phyloP scores from a whole-genome alignment of 108 stramenopile genomes.

The Conticribra weissflogii region DNA sequence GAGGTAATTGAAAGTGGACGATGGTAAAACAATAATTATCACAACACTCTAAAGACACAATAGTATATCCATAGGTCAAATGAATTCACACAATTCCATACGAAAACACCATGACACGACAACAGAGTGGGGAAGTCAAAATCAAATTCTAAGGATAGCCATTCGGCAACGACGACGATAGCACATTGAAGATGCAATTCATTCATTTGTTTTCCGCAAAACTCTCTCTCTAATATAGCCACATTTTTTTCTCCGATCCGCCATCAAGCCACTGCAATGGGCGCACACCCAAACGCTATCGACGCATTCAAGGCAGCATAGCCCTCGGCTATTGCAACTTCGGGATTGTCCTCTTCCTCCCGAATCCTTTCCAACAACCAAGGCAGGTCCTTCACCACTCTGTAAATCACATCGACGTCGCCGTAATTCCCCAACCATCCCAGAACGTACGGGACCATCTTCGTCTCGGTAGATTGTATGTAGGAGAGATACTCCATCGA shows the following conservation, averaged over 20 bases:
- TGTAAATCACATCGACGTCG: constrained; percentile 22
- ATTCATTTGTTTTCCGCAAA: too few relatives aligned
- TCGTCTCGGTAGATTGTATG: constrained; percentile 30
- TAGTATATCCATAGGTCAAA: too few relatives aligned
- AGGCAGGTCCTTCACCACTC: constrained; percentile 30
- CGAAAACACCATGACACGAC: too few relatives aligned
- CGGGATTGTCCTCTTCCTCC: not conserved
- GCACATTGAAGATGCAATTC: too few relatives aligned
- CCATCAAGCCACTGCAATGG: not conserved
- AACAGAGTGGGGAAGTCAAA: too few relatives aligned
- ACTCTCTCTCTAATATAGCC: too few relatives aligned
- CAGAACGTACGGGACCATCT: constrained; percentile 24
- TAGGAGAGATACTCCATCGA: constrained; percentile 10
- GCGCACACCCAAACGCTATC: not conserved
- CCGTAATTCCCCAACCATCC: constrained; percentile 32
- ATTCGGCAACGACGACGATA: too few relatives aligned
- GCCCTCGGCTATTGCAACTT: not conserved
- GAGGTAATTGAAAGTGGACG: too few relatives aligned
- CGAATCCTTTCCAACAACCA: constrained; percentile 23
- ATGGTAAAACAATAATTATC: too few relatives aligned
- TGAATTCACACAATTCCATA: too few relatives aligned
- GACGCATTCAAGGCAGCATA: not conserved
- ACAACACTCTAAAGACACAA: too few relatives aligned
- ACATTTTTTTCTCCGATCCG: not conserved
- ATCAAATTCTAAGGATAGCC: too few relatives aligned